These are phyloP conservation scores for Euphorbia corollata DNA, from an alignment of 441 rosid genomes.

Conservation along the genomic window DNA sequence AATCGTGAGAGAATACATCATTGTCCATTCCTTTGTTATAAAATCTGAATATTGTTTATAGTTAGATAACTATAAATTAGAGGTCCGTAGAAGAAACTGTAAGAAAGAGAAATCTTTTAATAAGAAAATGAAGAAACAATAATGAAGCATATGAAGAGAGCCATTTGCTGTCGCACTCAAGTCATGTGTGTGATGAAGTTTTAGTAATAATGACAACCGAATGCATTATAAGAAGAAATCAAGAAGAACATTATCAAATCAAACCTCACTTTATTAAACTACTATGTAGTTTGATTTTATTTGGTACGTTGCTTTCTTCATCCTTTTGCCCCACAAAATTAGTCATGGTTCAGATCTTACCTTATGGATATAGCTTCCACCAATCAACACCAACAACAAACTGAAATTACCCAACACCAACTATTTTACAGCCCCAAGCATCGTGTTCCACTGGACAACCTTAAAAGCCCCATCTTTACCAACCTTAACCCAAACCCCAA, in stretches of 20 bases:
- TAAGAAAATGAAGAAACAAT: too few species aligned
- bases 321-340: constrained; percentile 21
- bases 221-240: too few species aligned
- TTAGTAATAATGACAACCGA: constrained; percentile 28
- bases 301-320: background rate
- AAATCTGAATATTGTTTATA: too few species aligned
- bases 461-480: constrained; percentile 15
- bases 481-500: constrained; percentile 16
- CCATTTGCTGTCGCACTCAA: constrained; percentile 32
- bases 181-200: constrained; percentile 38
- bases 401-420: constrained; percentile 25
- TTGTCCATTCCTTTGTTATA: too few species aligned
- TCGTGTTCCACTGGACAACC: constrained; percentile 32
- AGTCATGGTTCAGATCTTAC: constrained; percentile 35
- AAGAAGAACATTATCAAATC: background rate
- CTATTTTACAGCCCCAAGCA: constrained; percentile 29
- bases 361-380: constrained; percentile 45
- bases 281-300: background rate
- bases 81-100: too few species aligned
- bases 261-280: constrained; percentile 18
- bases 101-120: too few species aligned
- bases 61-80: too few species aligned
- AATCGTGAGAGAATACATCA: too few species aligned
- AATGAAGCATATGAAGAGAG: constrained; percentile 10
- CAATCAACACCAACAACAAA: constrained; percentile 33